Evolutionary conservation across 2,329 filamentous ascomycete genomes (phyloP).

Genomic region (Epichloe brachyelytri): DNA sequence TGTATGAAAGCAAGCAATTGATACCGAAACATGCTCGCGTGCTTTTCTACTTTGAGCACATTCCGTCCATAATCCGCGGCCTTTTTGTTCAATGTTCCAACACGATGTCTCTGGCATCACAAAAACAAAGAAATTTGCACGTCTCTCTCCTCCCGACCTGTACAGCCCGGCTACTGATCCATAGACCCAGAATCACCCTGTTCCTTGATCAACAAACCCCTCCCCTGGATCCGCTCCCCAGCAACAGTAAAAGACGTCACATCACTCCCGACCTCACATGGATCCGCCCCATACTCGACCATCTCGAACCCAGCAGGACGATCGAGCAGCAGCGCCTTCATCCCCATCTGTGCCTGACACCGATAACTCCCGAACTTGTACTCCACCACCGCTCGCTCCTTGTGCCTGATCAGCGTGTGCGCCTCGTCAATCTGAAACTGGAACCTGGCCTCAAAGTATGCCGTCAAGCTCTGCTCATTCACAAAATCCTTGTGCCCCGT

Average conservation of each 20-base stretch:
- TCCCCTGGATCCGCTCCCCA: conserved; percentile 19
- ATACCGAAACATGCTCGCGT: background rate
- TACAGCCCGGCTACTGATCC: too few species aligned
- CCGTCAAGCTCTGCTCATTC: conserved; percentile 25
- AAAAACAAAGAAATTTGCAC: background rate
- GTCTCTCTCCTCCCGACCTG: background rate
- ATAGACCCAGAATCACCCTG: too few species aligned
- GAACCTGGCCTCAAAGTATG: conserved; percentile 30
- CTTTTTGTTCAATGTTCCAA: too few species aligned
- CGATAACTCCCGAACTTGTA: conserved; percentile 42
- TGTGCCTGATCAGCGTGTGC: conserved; percentile 16
- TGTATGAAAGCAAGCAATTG: background rate
- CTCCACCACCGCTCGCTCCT: conserved; percentile 26
- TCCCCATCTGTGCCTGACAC: conserved; percentile 39
- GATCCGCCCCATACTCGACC: conserved; percentile 26
- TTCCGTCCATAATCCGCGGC: background rate
- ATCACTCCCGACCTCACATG: conserved; percentile 24
- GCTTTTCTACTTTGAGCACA: background rate
- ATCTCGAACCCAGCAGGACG: conserved; percentile 21
- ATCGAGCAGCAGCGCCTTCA: conserved; percentile 25
- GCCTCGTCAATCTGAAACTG: conserved; percentile 35
- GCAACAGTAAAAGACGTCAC: conserved; percentile 19
- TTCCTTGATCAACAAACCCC: conserved; percentile 9
- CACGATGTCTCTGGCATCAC: background rate
- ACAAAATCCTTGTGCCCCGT: conserved; percentile 31